Conservation (phyloP, 257 asterid species). For the Schizonepeta tenuifolia region DNA sequence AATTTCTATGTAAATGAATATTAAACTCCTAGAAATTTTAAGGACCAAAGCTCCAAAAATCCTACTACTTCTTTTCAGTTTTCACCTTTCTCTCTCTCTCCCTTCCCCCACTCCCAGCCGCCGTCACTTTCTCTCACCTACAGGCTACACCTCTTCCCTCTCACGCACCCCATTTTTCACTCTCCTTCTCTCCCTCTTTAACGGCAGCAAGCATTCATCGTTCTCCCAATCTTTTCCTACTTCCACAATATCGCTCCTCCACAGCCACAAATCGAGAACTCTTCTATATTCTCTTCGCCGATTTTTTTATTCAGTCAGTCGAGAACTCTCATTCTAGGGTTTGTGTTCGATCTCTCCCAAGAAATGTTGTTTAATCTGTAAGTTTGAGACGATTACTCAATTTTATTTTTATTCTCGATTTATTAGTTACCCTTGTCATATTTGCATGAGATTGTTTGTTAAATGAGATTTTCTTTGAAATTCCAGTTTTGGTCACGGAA, state of each 20-base stretch:
- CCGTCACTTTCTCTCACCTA: no score
- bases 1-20: no score
- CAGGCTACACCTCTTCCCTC: no score
- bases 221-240: neutral
- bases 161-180: no score
- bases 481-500: constrained; percentile 28
- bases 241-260: constrained; percentile 14
- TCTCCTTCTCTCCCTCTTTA: no score
- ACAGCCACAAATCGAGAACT: neutral
- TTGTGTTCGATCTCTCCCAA: constrained; percentile 27
- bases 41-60: no score
- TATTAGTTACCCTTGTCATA: neutral
- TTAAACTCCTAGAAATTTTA: no score
- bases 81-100: no score
- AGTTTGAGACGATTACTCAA: neutral
- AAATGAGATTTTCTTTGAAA: neutral
- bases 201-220: no score
- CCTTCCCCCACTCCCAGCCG: no score
- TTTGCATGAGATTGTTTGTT: neutral
- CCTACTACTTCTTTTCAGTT: no score
- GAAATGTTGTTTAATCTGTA: constrained; percentile 15
- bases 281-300: constrained; percentile 6
- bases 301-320: neutral
- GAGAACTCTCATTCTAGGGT: constrained; percentile 25
- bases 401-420: neutral